Percentiles rank a stretch among this genome's conserved stretches.
phyloP scores from a whole-genome alignment of 129 eudicot genomes.

The Lactuca saligna region DNA sequence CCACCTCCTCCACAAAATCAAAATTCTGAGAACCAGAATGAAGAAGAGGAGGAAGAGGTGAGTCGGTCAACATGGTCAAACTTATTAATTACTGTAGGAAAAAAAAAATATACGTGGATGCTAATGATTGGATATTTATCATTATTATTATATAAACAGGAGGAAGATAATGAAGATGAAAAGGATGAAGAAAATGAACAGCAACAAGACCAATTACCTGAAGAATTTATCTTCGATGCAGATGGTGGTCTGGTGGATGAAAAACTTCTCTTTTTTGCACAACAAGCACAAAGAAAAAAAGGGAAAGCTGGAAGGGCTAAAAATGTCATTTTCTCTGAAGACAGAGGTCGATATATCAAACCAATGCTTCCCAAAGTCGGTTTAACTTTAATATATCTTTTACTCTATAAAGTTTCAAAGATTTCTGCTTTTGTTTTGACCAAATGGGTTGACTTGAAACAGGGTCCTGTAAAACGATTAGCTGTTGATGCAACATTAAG shows the following conservation, averaged over 20 bases:
- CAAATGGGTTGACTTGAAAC: conserved; percentile 15
- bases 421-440: neutral
- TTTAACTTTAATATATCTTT: too few relatives aligned
- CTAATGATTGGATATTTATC: conserved; percentile 17
- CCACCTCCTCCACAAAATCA: conserved; percentile 97
- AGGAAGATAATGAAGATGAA: conserved; percentile 50
- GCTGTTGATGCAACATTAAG: conserved; percentile 99
- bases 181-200: conserved; percentile 82
- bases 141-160: conserved; percentile 36
- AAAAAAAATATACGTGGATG: neutral
- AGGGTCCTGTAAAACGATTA: conserved; percentile 96
- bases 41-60: conserved; percentile 80
- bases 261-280: conserved; percentile 98
- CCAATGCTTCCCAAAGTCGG: conserved; percentile 98
- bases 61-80: conserved; percentile 24
- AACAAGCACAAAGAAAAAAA: conserved; percentile 86
- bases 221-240: conserved; percentile 95
- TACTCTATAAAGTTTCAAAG: too few relatives aligned
- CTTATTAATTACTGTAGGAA: neutral
- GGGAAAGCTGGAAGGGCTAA: conserved; percentile 99
- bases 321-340: conserved; percentile 96
- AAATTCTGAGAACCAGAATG: conserved; percentile 80
- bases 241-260: conserved; percentile 98
- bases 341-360: conserved; percentile 92
- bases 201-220: conserved; percentile 87